Conservation (phyloP, 1,139 yeast genomes). For the Protomyces arabidopsidicola region DNA sequence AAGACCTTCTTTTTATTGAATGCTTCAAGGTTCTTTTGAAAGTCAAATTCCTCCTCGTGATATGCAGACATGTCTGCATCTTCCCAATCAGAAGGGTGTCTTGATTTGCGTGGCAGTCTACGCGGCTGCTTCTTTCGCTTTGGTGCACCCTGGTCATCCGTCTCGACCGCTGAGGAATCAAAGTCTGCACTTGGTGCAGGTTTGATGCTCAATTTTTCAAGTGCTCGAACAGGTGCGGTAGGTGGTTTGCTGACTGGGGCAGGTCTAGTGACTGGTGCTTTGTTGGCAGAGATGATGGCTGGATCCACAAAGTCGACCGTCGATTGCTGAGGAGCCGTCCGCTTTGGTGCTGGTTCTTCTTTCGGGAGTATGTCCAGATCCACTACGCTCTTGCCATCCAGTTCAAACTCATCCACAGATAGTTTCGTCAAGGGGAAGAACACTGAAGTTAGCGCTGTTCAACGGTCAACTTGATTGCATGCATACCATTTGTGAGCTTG, state of each 20-base stretch:
- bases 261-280: background rate
- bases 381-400: background rate
- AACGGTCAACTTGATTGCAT: background rate
- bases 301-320: background rate
- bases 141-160: background rate
- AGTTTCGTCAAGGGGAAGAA: background rate
- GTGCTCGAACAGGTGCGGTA: background rate
- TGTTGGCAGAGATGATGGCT: background rate
- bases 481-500: background rate
- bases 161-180: background rate
- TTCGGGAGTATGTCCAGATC: background rate
- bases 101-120: background rate
- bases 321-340: background rate
- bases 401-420: background rate
- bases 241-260: background rate
- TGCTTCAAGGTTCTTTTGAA: background rate
- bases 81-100: background rate
- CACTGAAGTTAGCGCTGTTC: background rate
- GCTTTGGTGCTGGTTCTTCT: background rate
- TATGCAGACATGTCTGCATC: background rate
- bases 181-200: background rate
- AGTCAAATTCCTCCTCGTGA: background rate
- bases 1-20: background rate
- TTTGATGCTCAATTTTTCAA: background rate
- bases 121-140: background rate